Evolutionary conservation across 257 asterid genomes (phyloP), one percentile per base, ranked within the genome.

Genomic region (Coffea eugenioides): DNA sequence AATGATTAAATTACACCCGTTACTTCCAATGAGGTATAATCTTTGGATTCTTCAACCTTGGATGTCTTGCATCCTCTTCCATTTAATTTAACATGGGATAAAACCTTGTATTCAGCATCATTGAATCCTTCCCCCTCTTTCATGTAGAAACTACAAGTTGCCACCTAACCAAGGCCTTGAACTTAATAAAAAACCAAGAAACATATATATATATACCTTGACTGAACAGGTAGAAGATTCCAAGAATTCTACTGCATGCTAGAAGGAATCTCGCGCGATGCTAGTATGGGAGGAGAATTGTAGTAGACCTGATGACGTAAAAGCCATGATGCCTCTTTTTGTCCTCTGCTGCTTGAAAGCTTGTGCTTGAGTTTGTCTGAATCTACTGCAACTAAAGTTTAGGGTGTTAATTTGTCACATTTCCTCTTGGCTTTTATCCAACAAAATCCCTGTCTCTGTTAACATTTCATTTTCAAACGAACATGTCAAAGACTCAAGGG

Each of bases 321-420:
- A 59, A 20, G 39, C 36, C 69, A 3, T 5, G 11, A 31, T 15
- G 48, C 72, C 25, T 68, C n/a, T 68, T 2, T 31, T 31, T 36
- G 72, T 46, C 75, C 12, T 71, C 59, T 46, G 11, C 14, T 1
- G 31, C 36, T 71, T 46, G 1, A n/a, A 18, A 39, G 43, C 13
- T 68, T 74, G 78, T 75, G 70, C 56, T 11, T 23, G 31, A 74
- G 51, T 20, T 75, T 75, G 56, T 59, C 70, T 64, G 79, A n/a
- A 59, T 57, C 13, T 74, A 74, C 7, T 45, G 21, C 27, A 34
- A 36, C n/a, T 49, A 48, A 67, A 67, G 48, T 5, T 31, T 67
- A n/a, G 25, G 25, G 25, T 68, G 43, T 14, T 34, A 16, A 12
- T 16, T 66, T 12, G 25, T 61, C 72, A 68, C 25, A 68, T 68